Evolutionary conservation across 768 basidiomycete species (phyloP).

Genomic region (Leccinum rimulosum): DNA sequence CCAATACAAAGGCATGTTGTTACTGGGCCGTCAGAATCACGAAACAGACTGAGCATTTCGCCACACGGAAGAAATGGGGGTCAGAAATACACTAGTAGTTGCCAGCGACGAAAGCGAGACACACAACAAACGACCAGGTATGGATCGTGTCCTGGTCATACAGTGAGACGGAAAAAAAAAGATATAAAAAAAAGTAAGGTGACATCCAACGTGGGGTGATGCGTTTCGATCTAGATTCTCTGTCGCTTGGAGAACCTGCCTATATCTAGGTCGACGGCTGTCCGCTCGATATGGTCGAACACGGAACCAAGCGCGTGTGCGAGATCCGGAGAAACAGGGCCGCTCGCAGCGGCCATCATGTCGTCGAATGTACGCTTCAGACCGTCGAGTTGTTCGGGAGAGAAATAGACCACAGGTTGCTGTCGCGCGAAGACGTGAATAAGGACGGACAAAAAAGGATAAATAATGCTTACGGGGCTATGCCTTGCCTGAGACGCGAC

Average conservation of each 20-base stretch:
- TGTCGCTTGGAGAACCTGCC: conserved; percentile 26
- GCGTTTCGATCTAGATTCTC: conserved; percentile 16
- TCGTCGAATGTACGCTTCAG: conserved; percentile 32
- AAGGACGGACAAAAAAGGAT: not conserved
- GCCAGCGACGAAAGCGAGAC: not conserved
- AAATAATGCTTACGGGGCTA: conserved; percentile 15
- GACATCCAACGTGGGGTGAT: not conserved
- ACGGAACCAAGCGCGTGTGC: conserved; percentile 33
- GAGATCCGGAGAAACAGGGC: conserved; percentile 30
- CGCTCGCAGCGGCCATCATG: conserved; percentile 31
- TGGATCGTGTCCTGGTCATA: not conserved
- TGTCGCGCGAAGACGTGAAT: not conserved
- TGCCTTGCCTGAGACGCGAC: conserved; percentile 12
- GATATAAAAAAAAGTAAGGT: not conserved
- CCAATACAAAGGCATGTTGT: conserved; percentile 14
- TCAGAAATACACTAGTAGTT: conserved; percentile 1
- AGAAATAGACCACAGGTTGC: conserved; percentile 30
- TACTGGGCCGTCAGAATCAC: not conserved
- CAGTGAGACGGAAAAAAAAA: not conserved
- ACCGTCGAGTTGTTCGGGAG: conserved; percentile 31
- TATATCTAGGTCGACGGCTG: conserved; percentile 26
- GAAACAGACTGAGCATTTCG: conserved; percentile 1
- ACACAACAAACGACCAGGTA: not conserved
- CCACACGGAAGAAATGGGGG: no score
- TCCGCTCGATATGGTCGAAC: conserved; percentile 34